Evolutionary conservation across 2,329 filamentous ascomycete genomes (phyloP), one percentile per base, ranked within the genome.

Genomic region (Coniochaeta sp.): DNA sequence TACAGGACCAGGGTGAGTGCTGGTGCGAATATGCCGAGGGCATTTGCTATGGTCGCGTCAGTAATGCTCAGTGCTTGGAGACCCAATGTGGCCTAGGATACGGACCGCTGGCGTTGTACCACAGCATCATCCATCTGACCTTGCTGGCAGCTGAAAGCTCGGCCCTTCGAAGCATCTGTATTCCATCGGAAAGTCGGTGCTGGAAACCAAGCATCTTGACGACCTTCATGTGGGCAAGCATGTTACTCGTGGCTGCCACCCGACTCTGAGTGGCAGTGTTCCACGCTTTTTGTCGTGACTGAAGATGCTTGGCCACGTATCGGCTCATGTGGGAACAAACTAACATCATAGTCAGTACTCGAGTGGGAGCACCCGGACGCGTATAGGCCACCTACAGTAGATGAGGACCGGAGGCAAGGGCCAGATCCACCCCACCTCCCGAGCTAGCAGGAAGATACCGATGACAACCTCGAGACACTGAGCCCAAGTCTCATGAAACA

Each of bases 11-110:
- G 50, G 0, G 75, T 77, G 1, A 76, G 57, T 5, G 69, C 73
- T 0, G 77, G 76, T 0, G 74, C 62, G 34, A 78, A 78, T 40
- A 78, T 74, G 0, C 76, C 76, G 7, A 76, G 63, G 0, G 74
- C 73, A 63, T 78, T 78, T 8, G 76, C 76, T 74, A 38, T 17
- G 22, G 22, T 4, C 22, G 4, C 12, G 22, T 47, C 22, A 47
- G 43, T 22, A 3, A 28, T 60, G 64, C 0, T 59, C 50, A 1
- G 16, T 44, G 17, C 40, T 44, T 44, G 19, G n/a, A 12, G 16
- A 22, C 12, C 12, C 8, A 36, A 12, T 14, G 22, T 16, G 43
- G 22, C 3, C 2, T 7, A 6, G 19, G 14, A 47, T 9, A 55
- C 52, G 3, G 3, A 55, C 52, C 52, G 31, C 26, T 33, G 52